These are phyloP conservation scores for Selaginella moellendorffii DNA, from an alignment of 75 land plant genomes.

Conservation along the genomic window DNA sequence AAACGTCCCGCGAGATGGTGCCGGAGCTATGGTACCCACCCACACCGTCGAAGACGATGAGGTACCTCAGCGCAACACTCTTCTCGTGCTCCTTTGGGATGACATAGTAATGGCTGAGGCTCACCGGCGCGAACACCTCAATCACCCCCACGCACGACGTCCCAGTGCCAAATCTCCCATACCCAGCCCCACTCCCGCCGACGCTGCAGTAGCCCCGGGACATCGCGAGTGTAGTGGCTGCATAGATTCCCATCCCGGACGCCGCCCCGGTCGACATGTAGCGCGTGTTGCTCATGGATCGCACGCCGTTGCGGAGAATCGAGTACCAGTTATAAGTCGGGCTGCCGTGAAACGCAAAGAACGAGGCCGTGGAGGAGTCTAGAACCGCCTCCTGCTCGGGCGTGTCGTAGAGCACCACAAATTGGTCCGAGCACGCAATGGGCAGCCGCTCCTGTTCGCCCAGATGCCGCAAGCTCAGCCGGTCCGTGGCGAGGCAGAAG, in stretches of 20 bases:
- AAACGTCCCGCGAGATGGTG: too few species aligned
- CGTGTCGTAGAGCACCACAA: slow-evolving; percentile 27
- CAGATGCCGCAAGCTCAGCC: slow-evolving; percentile 13
- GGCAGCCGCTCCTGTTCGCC: background rate
- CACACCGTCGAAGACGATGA: slow-evolving; percentile 19
- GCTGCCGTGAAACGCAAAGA: slow-evolving; percentile 35
- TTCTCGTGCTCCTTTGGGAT: slow-evolving; percentile 21
- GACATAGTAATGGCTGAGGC: background rate
- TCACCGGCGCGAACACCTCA: slow-evolving; percentile 19
- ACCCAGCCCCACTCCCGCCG: background rate
- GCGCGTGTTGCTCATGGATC: slow-evolving; percentile 17
- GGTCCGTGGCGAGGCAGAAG: slow-evolving; percentile 21
- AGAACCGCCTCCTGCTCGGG: slow-evolving; percentile 27
- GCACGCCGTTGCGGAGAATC: slow-evolving; percentile 21
- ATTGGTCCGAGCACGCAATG: slow-evolving; percentile 13
- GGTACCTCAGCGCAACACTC: slow-evolving; percentile 24
- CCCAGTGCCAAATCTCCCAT: slow-evolving; percentile 10
- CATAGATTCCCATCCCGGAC: slow-evolving; percentile 23
- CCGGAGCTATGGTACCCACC: too few species aligned
- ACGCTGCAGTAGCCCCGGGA: slow-evolving; percentile 10
- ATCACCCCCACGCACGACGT: slow-evolving; percentile 21
- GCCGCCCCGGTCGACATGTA: slow-evolving; percentile 16
- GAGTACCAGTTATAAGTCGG: slow-evolving; percentile 30
- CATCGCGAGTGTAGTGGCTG: background rate
- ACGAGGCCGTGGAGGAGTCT: slow-evolving; percentile 7